A percentile compares a stretch with the other conserved stretches of the same genome.
These are phyloP conservation scores for Coniochaeta sp. DNA, from an alignment of 2,329 filamentous ascomycete species.

Conservation along the genomic window DNA sequence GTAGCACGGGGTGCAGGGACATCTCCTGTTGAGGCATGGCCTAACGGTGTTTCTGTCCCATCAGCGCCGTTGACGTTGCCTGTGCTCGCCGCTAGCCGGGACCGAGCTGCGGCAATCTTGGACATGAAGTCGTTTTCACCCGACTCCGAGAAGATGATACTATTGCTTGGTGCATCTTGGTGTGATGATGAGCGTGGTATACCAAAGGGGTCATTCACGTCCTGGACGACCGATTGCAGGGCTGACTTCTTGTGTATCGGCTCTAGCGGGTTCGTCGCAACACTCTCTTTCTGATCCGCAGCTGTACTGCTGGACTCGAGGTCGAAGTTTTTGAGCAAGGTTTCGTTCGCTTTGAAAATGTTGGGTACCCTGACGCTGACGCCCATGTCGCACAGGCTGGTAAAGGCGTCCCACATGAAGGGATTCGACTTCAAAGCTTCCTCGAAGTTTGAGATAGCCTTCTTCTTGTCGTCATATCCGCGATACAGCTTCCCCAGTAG, in stretches of 20 bases:
- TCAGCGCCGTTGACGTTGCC: constrained; percentile 38
- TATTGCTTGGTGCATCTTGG: constrained; percentile 29
- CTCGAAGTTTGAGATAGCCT: constrained; percentile 79
- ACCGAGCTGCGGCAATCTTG: constrained; percentile 44
- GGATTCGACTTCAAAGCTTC: constrained; percentile 85
- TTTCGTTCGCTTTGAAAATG: constrained; percentile 69
- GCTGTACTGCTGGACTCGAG: constrained; percentile 22
- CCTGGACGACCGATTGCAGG: constrained; percentile 27
- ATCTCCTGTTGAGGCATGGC: constrained; percentile 33
- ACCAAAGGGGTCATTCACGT: constrained; percentile 44
- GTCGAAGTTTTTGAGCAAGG: constrained; percentile 40
- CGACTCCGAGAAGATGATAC: constrained; percentile 32
- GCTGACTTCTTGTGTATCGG: constrained; percentile 32
- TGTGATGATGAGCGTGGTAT: constrained; percentile 30
- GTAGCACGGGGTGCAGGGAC: constrained; percentile 16
- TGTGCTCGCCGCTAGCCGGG: constrained; percentile 32
- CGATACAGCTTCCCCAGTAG: constrained; percentile 83
- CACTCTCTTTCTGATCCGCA: constrained; percentile 29
- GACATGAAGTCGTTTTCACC: constrained; percentile 48
- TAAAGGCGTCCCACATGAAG: constrained; percentile 97
- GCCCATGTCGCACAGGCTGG: constrained; percentile 78
- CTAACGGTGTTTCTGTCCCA: constrained; percentile 56
- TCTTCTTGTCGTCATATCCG: constrained; percentile 72
- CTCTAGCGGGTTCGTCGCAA: constrained; percentile 27
- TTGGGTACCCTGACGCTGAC: constrained; percentile 74